These are phyloP conservation scores for Tephrocybe sp. DNA, from an alignment of 768 basidiomycete species.

Conservation along the genomic window DNA sequence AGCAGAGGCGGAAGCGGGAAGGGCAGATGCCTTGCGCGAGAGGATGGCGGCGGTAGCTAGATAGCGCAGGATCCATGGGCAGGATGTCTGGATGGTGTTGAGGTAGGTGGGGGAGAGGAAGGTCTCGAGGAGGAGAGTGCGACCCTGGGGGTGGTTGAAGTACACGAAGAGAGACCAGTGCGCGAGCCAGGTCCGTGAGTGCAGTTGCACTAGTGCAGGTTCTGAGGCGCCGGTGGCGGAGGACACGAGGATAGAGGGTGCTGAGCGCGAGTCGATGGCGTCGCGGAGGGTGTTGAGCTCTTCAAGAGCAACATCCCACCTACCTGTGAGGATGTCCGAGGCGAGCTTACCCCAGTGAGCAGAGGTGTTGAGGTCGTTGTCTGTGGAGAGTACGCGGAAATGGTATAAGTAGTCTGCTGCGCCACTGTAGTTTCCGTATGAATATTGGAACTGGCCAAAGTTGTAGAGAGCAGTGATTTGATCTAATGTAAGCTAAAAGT, in stretches of 20 bases:
- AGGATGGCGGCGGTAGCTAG: slow-evolving; percentile 92
- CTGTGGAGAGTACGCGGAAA: slow-evolving; percentile 96
- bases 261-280: slow-evolving; percentile 77
- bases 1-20: slow-evolving; percentile 37
- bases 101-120: slow-evolving; percentile 97
- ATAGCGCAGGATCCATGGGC: slow-evolving; percentile 94
- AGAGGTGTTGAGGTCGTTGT: slow-evolving; percentile 89
- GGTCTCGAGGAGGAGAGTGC: slow-evolving; percentile 90
- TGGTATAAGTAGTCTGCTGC: slow-evolving; percentile 99
- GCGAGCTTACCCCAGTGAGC: slow-evolving; percentile 99
- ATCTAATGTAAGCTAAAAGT: slow-evolving; percentile 79
- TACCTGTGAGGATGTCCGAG: slow-evolving; percentile 91
- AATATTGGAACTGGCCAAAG: slow-evolving; percentile 98
- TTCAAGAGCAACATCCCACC: slow-evolving; percentile 93
- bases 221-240: slow-evolving; percentile 43
- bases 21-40: slow-evolving; percentile 72
- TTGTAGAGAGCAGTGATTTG: slow-evolving; percentile 97
- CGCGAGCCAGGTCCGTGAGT: slow-evolving; percentile 93
- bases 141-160: slow-evolving; percentile 93
- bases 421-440: slow-evolving; percentile 96
- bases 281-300: slow-evolving; percentile 96
- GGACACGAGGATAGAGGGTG: slow-evolving; percentile 44
- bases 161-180: slow-evolving; percentile 99
- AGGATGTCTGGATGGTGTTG: slow-evolving; percentile 96
- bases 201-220: slow-evolving; percentile 83